These are phyloP conservation scores for Hanseniaspora sp. DNA, from an alignment of 1,139 yeast species.

Conservation along the genomic window DNA sequence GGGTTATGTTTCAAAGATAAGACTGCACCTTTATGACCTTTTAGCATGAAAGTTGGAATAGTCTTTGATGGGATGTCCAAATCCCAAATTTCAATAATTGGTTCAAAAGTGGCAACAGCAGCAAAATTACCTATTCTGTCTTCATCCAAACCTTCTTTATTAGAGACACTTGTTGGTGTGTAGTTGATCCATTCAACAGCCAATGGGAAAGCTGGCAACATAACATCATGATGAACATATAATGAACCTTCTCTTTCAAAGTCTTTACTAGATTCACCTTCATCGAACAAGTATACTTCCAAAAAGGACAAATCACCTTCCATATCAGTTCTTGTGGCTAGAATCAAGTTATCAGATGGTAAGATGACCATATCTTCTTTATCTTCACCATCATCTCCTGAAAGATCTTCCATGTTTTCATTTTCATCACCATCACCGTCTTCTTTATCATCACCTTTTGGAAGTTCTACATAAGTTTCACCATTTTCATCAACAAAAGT, in stretches of 20 bases:
- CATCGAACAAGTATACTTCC: conserved; percentile 90
- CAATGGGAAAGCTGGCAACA: conserved; percentile 94
- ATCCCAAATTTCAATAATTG: conserved; percentile 95
- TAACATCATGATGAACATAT: conserved; percentile 90
- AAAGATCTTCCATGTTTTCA: conserved; percentile 51
- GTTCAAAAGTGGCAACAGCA: conserved; percentile 94
- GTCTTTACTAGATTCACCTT: conserved; percentile 62
- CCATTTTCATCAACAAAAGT: conserved; percentile 48
- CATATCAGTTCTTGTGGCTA: conserved; percentile 79
- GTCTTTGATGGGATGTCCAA: conserved; percentile 85
- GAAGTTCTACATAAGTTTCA: conserved; percentile 55
- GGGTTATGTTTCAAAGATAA: conserved; percentile 76
- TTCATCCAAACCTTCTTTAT: conserved; percentile 44
- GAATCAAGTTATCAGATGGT: conserved; percentile 79
- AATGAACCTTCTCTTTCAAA: conserved; percentile 59
- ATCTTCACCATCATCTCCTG: conserved; percentile 60
- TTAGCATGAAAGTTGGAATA: conserved; percentile 86
- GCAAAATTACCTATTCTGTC: conserved; percentile 72
- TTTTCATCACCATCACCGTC: conserved; percentile 49
- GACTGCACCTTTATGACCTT: conserved; percentile 93
- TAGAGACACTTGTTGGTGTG: conserved; percentile 39
- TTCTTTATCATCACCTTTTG: conserved; percentile 51
- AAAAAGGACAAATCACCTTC: conserved; percentile 89
- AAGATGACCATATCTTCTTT: conserved; percentile 74
- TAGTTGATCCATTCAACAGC: conserved; percentile 92